Percentiles rank a stretch among this genome's conserved stretches.
These are phyloP conservation scores for Beauveria brongniartii DNA, from an alignment of 2,329 filamentous ascomycete species.

Conservation along the genomic window DNA sequence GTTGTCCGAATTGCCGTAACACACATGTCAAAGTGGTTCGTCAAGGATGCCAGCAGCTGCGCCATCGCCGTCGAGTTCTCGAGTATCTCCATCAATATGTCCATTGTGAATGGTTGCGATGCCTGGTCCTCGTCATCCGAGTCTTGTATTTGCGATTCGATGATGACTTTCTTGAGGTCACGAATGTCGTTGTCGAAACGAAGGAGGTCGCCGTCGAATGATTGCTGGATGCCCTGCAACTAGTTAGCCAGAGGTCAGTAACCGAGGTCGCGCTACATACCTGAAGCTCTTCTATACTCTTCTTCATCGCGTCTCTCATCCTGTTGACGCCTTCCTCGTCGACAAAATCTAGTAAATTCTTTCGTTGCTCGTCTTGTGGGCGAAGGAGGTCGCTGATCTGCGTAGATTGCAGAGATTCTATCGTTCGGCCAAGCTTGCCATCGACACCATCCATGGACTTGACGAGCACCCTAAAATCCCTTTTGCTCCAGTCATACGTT, in stretches of 20 bases:
- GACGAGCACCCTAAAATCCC: slow-evolving; percentile 54
- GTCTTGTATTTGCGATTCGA: slow-evolving; percentile 28
- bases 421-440: slow-evolving; percentile 54
- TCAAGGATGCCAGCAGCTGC: slow-evolving; percentile 68
- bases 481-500: slow-evolving; percentile 50
- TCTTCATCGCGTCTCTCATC: slow-evolving; percentile 59
- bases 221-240: slow-evolving; percentile 51
- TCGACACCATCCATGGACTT: slow-evolving; percentile 60
- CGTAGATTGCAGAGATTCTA: slow-evolving; percentile 56
- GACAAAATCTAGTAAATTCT: slow-evolving; percentile 67
- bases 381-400: slow-evolving; percentile 57
- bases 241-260: slow-evolving; percentile 6
- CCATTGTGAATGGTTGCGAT: slow-evolving; percentile 33
- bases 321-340: slow-evolving; percentile 61
- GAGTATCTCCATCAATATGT: slow-evolving; percentile 56
- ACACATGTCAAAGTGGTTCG: slow-evolving; percentile 86
- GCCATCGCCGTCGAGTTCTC: slow-evolving; percentile 77
- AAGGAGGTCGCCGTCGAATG: slow-evolving; percentile 68
- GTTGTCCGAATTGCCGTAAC: slow-evolving; percentile 86
- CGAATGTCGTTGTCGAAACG: slow-evolving; percentile 69
- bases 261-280: slow-evolving; percentile 28
- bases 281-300: slow-evolving; percentile 63
- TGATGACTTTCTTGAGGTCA: slow-evolving; percentile 51
- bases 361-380: slow-evolving; percentile 47
- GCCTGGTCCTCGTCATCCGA: slow-evolving; percentile 23